A percentile compares a stretch with the other conserved stretches of the same genome.
Evolutionary conservation across 768 basidiomycete genomes (phyloP).

Genomic region (Tulasnella sp.): DNA sequence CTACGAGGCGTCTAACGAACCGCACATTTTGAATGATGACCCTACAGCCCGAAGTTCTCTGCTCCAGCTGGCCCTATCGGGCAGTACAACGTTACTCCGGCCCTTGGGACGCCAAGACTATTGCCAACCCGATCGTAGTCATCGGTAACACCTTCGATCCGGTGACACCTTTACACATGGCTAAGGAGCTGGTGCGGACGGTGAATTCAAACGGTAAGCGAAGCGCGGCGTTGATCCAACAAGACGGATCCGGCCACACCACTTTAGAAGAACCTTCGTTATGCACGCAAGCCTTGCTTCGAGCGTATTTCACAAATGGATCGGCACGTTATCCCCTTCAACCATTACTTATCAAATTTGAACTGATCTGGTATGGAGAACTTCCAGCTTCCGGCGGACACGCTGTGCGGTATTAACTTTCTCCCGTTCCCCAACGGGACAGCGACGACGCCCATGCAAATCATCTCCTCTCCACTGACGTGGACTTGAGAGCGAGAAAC

Average conservation of each 20-base stretch:
- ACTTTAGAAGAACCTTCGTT: slow-evolving; percentile 11
- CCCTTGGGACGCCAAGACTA: slow-evolving; percentile 1
- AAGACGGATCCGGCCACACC: slow-evolving; percentile 15
- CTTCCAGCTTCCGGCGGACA: not conserved
- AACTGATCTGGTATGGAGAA: not conserved
- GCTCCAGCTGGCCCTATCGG: not conserved
- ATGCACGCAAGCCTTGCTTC: slow-evolving; percentile 11
- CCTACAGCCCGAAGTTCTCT: not conserved
- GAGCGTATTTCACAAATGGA: slow-evolving; percentile 5
- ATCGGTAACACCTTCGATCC: not conserved
- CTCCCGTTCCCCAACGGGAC: not conserved
- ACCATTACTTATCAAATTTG: not conserved
- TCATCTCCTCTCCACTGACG: not conserved
- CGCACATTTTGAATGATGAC: not conserved
- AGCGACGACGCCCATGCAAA: not conserved
- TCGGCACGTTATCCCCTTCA: not conserved
- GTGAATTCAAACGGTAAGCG: not conserved
- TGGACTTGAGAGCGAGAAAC: not conserved
- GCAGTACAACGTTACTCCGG: slow-evolving; percentile 3
- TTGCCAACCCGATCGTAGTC: not conserved
- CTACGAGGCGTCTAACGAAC: not conserved
- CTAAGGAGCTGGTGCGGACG: not conserved
- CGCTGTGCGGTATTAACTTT: not conserved
- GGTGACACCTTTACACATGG: not conserved
- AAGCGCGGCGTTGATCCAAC: slow-evolving; percentile 1